phyloP scores from a whole-genome alignment of 1,284 basidiomycete genomes.

The Ceratorhiza oryzae-sativae region DNA sequence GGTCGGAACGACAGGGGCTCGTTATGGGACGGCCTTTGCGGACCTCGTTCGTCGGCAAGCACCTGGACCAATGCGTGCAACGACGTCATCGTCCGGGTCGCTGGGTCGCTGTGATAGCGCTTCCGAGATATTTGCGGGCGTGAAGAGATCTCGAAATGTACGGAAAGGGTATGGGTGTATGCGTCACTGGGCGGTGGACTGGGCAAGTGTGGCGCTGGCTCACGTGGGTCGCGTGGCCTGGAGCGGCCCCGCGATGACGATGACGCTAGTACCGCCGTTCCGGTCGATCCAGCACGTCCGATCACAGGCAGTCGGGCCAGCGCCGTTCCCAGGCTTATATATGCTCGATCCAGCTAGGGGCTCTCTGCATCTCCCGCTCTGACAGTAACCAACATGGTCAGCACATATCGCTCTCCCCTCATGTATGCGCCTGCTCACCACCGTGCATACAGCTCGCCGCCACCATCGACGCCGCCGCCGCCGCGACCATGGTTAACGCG shows the following conservation, averaged over 20 bases:
- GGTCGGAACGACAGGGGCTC: neutral
- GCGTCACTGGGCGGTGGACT: neutral
- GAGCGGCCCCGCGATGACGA: slow-evolving; percentile 3
- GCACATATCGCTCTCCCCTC: neutral
- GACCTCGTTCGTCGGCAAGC: neutral
- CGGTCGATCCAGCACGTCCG: slow-evolving; percentile 1
- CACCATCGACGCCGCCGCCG: neutral
- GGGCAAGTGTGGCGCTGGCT: neutral
- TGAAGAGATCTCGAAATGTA: neutral
- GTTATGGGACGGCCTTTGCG: neutral
- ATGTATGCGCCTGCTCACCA: slow-evolving; percentile 18
- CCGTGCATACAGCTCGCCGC: neutral
- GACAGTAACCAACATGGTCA: slow-evolving; percentile 22
- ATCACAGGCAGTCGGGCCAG: neutral
- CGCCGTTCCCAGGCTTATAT: neutral
- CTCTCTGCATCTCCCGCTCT: neutral
- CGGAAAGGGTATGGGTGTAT: neutral
- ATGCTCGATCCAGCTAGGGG: neutral
- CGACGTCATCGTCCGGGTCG: neutral
- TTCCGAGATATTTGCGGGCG: neutral
- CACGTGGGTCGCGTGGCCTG: neutral
- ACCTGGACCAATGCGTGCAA: neutral
- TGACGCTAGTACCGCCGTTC: neutral
- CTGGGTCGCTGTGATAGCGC: neutral
- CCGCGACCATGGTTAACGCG: neutral